Evolutionary conservation across 2,329 filamentous ascomycete species (phyloP).

Genomic region (Hymenoscyphus albidus): DNA sequence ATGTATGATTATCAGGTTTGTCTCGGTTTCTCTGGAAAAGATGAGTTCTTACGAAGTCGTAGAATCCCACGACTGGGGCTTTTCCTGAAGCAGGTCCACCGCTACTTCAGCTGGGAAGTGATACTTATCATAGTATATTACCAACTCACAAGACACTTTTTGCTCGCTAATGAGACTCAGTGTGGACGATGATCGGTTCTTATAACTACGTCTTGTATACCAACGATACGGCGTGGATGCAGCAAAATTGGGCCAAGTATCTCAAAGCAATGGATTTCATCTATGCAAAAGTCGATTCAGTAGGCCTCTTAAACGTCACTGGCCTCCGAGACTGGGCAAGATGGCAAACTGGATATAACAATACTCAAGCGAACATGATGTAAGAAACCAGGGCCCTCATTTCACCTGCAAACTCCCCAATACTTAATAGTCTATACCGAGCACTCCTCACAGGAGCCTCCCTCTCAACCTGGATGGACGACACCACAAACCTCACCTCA

Average conservation of each 20-base stretch:
- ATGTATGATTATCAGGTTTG: constrained; percentile 46
- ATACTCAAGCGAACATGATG: constrained; percentile 31
- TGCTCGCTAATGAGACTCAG: constrained; percentile 38
- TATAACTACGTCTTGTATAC: constrained; percentile 57
- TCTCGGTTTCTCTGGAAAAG: constrained; percentile 24
- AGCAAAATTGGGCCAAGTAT: constrained; percentile 47
- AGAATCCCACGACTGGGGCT: constrained; percentile 24
- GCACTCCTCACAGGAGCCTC: constrained; percentile 46
- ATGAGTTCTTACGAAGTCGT: not conserved
- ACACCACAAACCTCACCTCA: constrained; percentile 23
- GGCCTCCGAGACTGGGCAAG: constrained; percentile 31
- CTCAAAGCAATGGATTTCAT: constrained; percentile 44
- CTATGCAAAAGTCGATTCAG: constrained; percentile 39
- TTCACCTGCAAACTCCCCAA: constrained; percentile 5
- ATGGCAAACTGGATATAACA: constrained; percentile 28
- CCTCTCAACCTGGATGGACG: constrained; percentile 41
- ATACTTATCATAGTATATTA: constrained; percentile 49
- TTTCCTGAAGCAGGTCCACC: constrained; percentile 31
- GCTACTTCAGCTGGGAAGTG: constrained; percentile 31
- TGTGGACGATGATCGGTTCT: constrained; percentile 55
- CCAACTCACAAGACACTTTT: constrained; percentile 26
- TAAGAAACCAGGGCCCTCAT: constrained; percentile 4
- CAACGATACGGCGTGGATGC: constrained; percentile 48
- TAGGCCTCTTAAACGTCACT: constrained; percentile 32
- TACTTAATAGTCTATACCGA: constrained; percentile 36